These are phyloP conservation scores for Komagataella ulmi DNA, from an alignment of 805 yeast species.

Conservation along the genomic window DNA sequence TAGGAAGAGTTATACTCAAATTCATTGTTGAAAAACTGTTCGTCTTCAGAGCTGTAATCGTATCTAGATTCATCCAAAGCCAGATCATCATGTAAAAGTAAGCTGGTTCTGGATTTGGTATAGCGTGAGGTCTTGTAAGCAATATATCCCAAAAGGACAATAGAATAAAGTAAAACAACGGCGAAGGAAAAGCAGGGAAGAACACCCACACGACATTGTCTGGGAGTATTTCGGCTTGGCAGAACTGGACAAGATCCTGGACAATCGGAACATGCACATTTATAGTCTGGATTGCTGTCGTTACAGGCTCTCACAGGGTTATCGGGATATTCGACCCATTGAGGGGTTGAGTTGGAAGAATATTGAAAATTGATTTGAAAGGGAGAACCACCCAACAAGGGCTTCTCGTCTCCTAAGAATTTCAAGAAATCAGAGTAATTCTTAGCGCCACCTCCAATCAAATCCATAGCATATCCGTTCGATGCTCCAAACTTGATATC, in stretches of 20 bases:
- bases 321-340: conserved; percentile 16
- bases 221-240: conserved; percentile 25
- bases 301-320: conserved; percentile 32
- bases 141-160: conserved; percentile 5
- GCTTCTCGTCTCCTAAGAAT: conserved; percentile 91
- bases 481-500: conserved; percentile 87
- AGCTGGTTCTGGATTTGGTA: neutral
- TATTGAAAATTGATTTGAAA: conserved; percentile 77
- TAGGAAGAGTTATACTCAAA: conserved; percentile 15
- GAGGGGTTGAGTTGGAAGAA: conserved; percentile 13
- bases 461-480: conserved; percentile 92
- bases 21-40: conserved; percentile 9
- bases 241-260: conserved; percentile 64
- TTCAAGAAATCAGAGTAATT: conserved; percentile 61
- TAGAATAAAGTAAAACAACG: conserved; percentile 36
- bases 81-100: neutral
- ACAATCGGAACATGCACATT: conserved; percentile 90
- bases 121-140: neutral
- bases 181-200: conserved; percentile 66
- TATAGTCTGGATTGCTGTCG: conserved; percentile 39
- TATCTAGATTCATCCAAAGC: conserved; percentile 1
- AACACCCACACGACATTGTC: conserved; percentile 40
- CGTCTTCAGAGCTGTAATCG: conserved; percentile 17
- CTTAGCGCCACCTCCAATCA: conserved; percentile 94
- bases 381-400: conserved; percentile 88